phyloP scores from a whole-genome alignment of 805 yeast species.

The Saccharomycopsis microspora region DNA sequence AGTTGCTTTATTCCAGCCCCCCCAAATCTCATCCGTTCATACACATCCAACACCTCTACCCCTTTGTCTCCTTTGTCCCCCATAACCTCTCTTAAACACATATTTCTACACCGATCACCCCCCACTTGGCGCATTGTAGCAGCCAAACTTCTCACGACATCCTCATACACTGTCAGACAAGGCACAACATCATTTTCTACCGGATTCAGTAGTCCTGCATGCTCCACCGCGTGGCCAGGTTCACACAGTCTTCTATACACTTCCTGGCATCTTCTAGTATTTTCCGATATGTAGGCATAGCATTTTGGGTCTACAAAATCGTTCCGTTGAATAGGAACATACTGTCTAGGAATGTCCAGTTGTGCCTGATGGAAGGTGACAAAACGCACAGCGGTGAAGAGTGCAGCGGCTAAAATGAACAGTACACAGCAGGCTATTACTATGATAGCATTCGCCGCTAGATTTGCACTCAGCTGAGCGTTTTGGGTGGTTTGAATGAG shows the following conservation, averaged over 20 bases:
- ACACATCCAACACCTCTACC: slow-evolving; percentile 3
- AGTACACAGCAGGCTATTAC: slow-evolving; percentile 14
- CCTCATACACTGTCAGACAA: slow-evolving; percentile 15
- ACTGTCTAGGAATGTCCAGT: slow-evolving; percentile 13
- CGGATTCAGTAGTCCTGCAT: slow-evolving; percentile 14
- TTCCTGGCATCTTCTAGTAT: slow-evolving; percentile 10
- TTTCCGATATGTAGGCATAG: slow-evolving; percentile 7
- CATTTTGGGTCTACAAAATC: slow-evolving; percentile 3
- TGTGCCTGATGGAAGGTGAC: slow-evolving; percentile 8
- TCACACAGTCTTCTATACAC: slow-evolving; percentile 9
- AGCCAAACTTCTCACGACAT: slow-evolving; percentile 13
- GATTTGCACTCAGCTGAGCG: slow-evolving; percentile 5
- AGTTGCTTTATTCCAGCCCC: slow-evolving; percentile 11
- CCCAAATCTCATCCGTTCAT: slow-evolving; percentile 14
- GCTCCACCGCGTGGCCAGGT: slow-evolving; percentile 9
- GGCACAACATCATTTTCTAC: slow-evolving; percentile 12
- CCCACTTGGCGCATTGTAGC: slow-evolving; percentile 3
- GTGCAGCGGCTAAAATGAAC: slow-evolving; percentile 4
- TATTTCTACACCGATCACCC: background rate
- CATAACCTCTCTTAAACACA: slow-evolving; percentile 12
- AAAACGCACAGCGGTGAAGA: slow-evolving; percentile 10
- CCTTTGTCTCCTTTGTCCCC: slow-evolving; percentile 2
- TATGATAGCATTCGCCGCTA: slow-evolving; percentile 13
- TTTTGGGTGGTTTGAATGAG: slow-evolving; percentile 14
- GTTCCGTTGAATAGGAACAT: slow-evolving; percentile 13